Base-by-base conservation (phyloP, 805 yeast species). In the Metschnikowia chrysomelidarum region DNA sequence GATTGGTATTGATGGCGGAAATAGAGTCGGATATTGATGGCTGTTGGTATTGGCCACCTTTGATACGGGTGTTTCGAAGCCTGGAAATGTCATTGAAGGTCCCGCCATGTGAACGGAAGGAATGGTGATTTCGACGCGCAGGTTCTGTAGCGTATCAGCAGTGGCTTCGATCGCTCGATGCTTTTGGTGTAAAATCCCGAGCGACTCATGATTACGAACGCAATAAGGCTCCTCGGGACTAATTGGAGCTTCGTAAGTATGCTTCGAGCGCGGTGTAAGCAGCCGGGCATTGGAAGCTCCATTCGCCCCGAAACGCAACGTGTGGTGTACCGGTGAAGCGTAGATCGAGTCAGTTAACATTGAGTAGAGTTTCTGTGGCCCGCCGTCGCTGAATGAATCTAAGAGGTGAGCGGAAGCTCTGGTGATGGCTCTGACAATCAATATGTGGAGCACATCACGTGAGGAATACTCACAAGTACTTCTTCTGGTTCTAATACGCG, bases 331-430 rank as follows among this genome's bases (percentile, higher is more conserved):
- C 14, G 24, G 19, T 17, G 22, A 27, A 6, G 28, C 23, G 28
- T 15, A 29, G 24, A 18, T 29, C 22, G 37, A 25, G 25, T 26
- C 15, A 27, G 38, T 22, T 36, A 41, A 28, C 16, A 34, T 31
- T 9, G 29, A 22, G 18, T 27, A 33, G 13, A 47, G 13, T 32
- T 38, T 35, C 18, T 36, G 50, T 1, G 52, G 51, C 7, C 49
- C 51, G 7, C 32, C 29, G 14, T 40, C 27, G 24, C 29, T 27
- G 22, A 48, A 48, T 19, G 19, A 19, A n/a, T 32, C 40, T 21
- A 48, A 30, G 13, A 48, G 41, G 21, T 36, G 42, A 2, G 34
- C 18, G 1, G 52, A 47, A 2, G 49, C 47, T 17, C 28, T 34
- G 22, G 25, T 30, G 17, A 46, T 30, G 13, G 46, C 43, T 2